phyloP scores from a whole-genome alignment of 1,139 yeast species.

The Zygoascus sp. region DNA sequence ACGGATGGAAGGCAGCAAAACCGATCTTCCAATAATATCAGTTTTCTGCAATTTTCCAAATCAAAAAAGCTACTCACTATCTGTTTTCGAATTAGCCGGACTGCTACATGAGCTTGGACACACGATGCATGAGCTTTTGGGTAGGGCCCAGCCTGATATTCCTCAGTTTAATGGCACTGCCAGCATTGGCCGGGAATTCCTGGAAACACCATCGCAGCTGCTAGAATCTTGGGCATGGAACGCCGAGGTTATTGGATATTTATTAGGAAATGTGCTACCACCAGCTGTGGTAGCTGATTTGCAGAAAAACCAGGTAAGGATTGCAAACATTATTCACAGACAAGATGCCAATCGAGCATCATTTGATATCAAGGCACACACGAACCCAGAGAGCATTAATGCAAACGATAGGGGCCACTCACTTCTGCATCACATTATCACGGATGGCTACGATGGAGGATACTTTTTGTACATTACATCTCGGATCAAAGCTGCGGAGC shows the following conservation, averaged over 20 bases:
- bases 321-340: background rate
- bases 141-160: background rate
- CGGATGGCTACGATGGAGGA: slow-evolving; percentile 11
- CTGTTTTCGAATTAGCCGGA: slow-evolving; percentile 3
- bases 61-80: background rate
- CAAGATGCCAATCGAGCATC: slow-evolving; percentile 1
- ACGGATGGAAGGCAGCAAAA: background rate
- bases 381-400: background rate
- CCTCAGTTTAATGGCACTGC: slow-evolving; percentile 10
- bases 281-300: background rate
- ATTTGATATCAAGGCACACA: background rate
- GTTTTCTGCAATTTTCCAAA: slow-evolving; percentile 5
- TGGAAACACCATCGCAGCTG: slow-evolving; percentile 87
- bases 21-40: slow-evolving; percentile 1
- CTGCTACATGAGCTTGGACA: slow-evolving; percentile 11
- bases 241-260: slow-evolving; percentile 48
- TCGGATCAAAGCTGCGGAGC: slow-evolving; percentile 2
- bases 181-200: slow-evolving; percentile 56
- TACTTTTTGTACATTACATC: slow-evolving; percentile 10
- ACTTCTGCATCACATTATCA: slow-evolving; percentile 9
- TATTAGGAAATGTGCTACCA: slow-evolving; percentile 41
- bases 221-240: slow-evolving; percentile 88
- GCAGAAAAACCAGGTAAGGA: background rate
- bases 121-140: slow-evolving; percentile 9
- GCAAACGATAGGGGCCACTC: slow-evolving; percentile 4